phyloP scores from a whole-genome alignment of 768 basidiomycete genomes.

The Kwoniella shandongensis region DNA sequence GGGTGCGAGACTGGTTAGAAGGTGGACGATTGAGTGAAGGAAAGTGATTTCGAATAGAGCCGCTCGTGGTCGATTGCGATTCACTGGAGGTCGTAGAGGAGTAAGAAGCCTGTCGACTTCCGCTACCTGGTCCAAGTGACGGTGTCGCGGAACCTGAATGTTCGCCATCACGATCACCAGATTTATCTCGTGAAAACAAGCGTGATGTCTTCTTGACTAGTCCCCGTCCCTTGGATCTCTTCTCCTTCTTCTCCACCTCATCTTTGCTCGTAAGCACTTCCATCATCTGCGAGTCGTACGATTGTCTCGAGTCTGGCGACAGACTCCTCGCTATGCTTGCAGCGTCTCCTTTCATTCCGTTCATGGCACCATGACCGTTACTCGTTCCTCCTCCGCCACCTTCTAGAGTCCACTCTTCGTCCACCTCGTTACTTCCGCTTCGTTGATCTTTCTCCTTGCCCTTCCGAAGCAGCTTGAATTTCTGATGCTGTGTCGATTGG shows the following conservation, averaged over 20 bases:
- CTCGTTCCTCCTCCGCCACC: neutral
- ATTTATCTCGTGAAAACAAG: conserved; percentile 32
- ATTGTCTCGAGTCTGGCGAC: neutral
- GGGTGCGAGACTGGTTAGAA: conserved; percentile 13
- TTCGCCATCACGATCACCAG: conserved; percentile 14
- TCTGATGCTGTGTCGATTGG: conserved; percentile 14
- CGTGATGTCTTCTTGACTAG: conserved; percentile 46
- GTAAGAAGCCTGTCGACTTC: conserved; percentile 36
- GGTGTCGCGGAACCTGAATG: conserved; percentile 7
- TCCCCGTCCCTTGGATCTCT: conserved; percentile 31
- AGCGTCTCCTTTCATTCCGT: neutral
- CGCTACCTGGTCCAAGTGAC: conserved; percentile 6
- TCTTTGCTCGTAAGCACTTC: conserved; percentile 14
- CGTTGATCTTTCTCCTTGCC: conserved; percentile 23
- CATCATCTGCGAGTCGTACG: conserved; percentile 33
- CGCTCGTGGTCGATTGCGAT: conserved; percentile 15
- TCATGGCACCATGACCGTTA: neutral
- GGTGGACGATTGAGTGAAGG: conserved; percentile 12
- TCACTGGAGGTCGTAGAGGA: conserved; percentile 36
- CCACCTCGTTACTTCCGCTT: conserved; percentile 12
- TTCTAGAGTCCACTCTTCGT: conserved; percentile 43
- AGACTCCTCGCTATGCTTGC: neutral
- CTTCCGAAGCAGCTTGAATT: conserved; percentile 23
- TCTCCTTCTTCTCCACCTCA: conserved; percentile 23
- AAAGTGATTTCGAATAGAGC: conserved; percentile 10